Conservation (phyloP, 352 stramenopile genomes). For the Heterotrichella gracilis region DNA sequence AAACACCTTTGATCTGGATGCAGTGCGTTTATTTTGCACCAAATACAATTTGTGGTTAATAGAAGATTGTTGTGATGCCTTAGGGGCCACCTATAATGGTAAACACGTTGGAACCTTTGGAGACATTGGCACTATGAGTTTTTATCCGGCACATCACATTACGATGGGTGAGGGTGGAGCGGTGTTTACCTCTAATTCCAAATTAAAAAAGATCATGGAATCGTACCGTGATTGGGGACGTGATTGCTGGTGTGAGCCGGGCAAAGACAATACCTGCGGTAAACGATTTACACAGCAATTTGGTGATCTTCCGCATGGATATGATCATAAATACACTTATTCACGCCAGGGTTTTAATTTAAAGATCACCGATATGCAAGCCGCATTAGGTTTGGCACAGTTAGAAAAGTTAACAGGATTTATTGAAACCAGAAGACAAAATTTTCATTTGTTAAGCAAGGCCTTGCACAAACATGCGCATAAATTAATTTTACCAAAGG, state of each 20-base stretch:
- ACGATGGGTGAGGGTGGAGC: constrained; percentile 3
- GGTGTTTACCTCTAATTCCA: background rate
- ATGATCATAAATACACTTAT: constrained; percentile 13
- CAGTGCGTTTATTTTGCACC: background rate
- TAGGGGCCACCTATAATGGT: constrained; percentile 9
- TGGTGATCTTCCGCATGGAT: background rate
- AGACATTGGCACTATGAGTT: background rate
- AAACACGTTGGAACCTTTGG: background rate
- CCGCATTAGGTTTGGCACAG: background rate
- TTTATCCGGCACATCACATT: constrained; percentile 11
- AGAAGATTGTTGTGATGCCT: constrained; percentile 11
- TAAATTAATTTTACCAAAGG: constrained; percentile 12
- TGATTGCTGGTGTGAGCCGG: background rate
- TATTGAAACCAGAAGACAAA: background rate
- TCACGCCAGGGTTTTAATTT: constrained; percentile 2
- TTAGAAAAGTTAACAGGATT: constrained; percentile 3
- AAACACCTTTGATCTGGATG: background rate
- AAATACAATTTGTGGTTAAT: constrained; percentile 10
- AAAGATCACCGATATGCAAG: constrained; percentile 1
- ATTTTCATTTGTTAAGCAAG: background rate
- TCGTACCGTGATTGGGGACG: background rate
- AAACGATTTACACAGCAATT: background rate
- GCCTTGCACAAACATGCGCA: background rate
- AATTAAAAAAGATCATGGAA: constrained; percentile 10
- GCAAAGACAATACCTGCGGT: constrained; percentile 1